Percentiles rank a stretch among this genome's conserved stretches.
Evolutionary conservation across 1,284 basidiomycete species (phyloP).

Genomic region (Fomitopsis betulina): DNA sequence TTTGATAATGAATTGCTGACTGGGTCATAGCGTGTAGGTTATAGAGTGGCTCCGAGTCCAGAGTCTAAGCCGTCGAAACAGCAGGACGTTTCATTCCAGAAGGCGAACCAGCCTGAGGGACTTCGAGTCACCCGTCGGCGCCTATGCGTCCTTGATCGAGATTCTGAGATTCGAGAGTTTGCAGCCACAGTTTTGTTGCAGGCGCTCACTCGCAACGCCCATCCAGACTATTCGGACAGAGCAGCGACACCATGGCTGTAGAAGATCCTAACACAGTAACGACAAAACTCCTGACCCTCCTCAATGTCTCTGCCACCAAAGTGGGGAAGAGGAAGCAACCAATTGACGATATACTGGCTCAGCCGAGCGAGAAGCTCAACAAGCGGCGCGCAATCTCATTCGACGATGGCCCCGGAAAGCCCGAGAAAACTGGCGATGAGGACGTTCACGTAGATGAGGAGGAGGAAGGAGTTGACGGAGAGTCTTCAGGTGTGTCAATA

Average conservation of each 20-base stretch:
- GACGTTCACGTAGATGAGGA: background rate
- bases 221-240: background rate
- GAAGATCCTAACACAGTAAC: conserved; percentile 50
- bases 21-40: too few species aligned
- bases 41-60: too few species aligned
- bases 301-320: conserved; percentile 88
- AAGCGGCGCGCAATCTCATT: conserved; percentile 38
- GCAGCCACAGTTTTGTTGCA: background rate
- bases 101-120: too few species aligned
- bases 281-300: conserved; percentile 83
- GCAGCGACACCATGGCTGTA: conserved; percentile 18
- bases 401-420: background rate
- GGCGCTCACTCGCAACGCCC: background rate
- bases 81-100: too few species aligned
- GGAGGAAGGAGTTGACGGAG: conserved; percentile 10
- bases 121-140: too few species aligned
- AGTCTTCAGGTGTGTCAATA: background rate
- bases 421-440: background rate
- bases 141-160: background rate
- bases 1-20: too few species aligned
- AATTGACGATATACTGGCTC: conserved; percentile 35
- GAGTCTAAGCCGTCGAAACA: too few species aligned
- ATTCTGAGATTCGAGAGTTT: background rate
- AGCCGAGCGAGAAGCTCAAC: conserved; percentile 57
- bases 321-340: conserved; percentile 53